Percentiles rank a stretch among this genome's conserved stretches.
Conservation (phyloP, 768 basidiomycete genomes). For the Atractiella rhizophila region DNA sequence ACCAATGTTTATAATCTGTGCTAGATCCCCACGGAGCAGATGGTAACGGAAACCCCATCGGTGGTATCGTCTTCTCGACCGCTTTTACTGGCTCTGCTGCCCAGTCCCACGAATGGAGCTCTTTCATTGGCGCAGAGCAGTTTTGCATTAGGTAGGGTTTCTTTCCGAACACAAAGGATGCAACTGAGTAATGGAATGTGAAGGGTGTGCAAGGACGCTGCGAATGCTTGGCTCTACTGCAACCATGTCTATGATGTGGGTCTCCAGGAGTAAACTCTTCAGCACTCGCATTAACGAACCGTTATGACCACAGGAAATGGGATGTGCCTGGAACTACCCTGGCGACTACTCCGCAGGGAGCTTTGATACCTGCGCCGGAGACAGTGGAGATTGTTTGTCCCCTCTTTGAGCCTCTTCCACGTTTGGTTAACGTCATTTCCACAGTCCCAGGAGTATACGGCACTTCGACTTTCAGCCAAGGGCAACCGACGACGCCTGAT, state of each 20-base stretch:
- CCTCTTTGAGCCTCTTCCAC: no score
- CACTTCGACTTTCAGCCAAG: no score
- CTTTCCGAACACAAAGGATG: constrained; percentile 20
- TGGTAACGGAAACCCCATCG: constrained; percentile 24
- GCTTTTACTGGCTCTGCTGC: no score
- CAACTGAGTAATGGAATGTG: constrained; percentile 28
- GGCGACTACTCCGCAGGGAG: constrained; percentile 21
- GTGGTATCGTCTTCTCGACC: constrained; percentile 25
- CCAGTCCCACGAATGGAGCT: constrained; percentile 20
- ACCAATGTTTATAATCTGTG: constrained; percentile 13
- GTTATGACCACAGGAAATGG: not conserved
- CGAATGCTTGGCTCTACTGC: constrained; percentile 23
- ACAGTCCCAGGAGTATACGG: no score
- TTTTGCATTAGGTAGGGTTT: not conserved
- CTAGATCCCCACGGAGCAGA: constrained; percentile 27
- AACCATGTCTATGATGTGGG: constrained; percentile 24
- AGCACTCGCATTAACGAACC: not conserved
- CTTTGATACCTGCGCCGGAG: constrained; percentile 28
- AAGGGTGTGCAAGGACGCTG: constrained; percentile 22
- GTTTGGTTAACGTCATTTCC: no score
- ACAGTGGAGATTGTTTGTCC: no score
- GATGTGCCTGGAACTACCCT: constrained; percentile 19
- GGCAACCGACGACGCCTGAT: no score
- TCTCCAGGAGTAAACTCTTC: not conserved
- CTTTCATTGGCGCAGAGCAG: not conserved